Conservation (phyloP, 805 yeast species). For the Ogataea paraovalis region DNA sequence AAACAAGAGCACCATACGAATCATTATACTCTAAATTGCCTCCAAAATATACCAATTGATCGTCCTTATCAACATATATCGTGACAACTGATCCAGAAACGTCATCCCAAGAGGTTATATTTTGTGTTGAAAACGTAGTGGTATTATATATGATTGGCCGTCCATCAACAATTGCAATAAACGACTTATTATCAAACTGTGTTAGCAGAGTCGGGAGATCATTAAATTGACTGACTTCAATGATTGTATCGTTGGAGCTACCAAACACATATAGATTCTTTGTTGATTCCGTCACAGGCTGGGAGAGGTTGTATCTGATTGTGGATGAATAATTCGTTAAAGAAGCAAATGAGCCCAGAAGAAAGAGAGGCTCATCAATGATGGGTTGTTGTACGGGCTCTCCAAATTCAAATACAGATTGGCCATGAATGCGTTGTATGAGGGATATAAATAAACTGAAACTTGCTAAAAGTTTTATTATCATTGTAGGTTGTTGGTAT, state of each 20-base stretch:
- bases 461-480: neutral
- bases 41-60: conserved; percentile 64
- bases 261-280: conserved; percentile 20
- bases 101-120: conserved; percentile 22
- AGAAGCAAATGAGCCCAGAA: conserved; percentile 28
- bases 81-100: conserved; percentile 40
- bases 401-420: neutral
- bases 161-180: conserved; percentile 24
- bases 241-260: conserved; percentile 11
- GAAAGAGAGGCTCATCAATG: conserved; percentile 18
- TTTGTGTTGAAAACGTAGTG: neutral
- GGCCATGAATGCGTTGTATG: neutral
- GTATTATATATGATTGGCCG: conserved; percentile 21
- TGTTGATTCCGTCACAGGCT: neutral
- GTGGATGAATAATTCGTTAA: conserved; percentile 19
- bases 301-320: conserved; percentile 22
- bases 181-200: conserved; percentile 11
- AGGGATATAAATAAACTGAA: neutral
- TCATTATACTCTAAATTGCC: conserved; percentile 59
- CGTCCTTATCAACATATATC: conserved; percentile 44
- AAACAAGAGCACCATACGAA: conserved; percentile 59
- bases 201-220: conserved; percentile 12
- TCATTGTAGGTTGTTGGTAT: neutral
- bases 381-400: conserved; percentile 12
- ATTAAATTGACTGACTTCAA: conserved; percentile 7